Percentiles rank a stretch among this genome's conserved stretches.
Conservation (phyloP, 2,329 filamentous ascomycete genomes). For the Sporothrix protearum region DNA sequence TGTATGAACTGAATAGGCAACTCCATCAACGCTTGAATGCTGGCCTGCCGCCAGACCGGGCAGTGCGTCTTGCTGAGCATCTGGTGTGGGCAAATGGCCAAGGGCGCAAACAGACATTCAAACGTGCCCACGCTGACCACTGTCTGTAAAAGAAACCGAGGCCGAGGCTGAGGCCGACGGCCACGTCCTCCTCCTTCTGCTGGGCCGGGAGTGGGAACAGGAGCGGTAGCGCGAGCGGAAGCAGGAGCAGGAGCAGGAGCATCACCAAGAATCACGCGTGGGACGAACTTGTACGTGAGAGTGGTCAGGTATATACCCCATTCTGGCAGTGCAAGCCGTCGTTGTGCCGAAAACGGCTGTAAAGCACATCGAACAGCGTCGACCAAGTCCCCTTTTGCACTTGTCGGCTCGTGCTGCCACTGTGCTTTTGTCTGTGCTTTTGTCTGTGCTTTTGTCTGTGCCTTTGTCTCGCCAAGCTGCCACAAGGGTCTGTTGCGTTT, state of each 20-base stretch:
- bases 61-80: background rate
- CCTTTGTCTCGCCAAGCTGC: background rate
- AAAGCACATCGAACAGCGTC: background rate
- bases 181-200: too few relatives aligned
- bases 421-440: background rate
- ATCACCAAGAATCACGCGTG: background rate
- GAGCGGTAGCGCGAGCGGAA: too few relatives aligned
- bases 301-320: background rate
- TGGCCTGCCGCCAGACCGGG: background rate
- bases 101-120: background rate
- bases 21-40: fast-evolving
- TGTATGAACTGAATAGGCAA: too few relatives aligned
- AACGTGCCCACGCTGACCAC: background rate
- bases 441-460: background rate
- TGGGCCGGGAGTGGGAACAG: too few relatives aligned
- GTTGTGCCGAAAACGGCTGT: background rate
- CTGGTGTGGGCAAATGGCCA: background rate
- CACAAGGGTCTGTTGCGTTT: background rate
- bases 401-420: background rate
- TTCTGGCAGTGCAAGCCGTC: background rate
- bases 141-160: background rate
- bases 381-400: background rate
- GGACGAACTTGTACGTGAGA: background rate
- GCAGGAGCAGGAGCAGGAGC: too few relatives aligned
- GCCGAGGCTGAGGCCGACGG: background rate